Percentiles rank a stretch among this genome's conserved stretches.
These are phyloP conservation scores for Podila clonocystis DNA, from an alignment of 192 early-diverging fungal species.

Conservation along the genomic window DNA sequence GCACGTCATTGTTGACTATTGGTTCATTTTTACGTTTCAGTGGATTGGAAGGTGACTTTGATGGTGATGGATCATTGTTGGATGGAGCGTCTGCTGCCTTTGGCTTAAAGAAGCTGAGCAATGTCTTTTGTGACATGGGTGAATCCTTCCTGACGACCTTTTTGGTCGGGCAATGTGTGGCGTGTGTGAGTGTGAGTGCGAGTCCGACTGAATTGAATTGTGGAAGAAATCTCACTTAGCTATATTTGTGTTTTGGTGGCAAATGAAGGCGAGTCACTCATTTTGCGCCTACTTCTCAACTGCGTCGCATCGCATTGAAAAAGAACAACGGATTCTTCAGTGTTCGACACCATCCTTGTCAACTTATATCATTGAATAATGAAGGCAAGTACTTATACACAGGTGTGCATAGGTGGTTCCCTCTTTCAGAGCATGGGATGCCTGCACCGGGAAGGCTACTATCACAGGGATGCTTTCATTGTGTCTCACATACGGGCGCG, in stretches of 20 bases:
- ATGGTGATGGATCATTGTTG: neutral
- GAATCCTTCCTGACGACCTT: neutral
- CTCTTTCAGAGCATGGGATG: constrained; percentile 12
- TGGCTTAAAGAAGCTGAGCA: constrained; percentile 44
- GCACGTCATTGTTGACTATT: neutral
- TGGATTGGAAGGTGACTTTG: neutral
- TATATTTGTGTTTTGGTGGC: too few species aligned
- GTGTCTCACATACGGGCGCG: constrained; percentile 23
- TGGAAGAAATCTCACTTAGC: too few species aligned
- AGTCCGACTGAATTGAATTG: neutral
- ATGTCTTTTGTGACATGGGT: constrained; percentile 16
- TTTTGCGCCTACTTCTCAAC: too few species aligned
- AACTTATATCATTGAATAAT: too few species aligned
- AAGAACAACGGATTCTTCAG: too few species aligned
- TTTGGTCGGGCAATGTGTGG: neutral
- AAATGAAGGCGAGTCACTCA: too few species aligned
- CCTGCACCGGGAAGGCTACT: constrained; percentile 32
- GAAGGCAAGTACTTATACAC: too few species aligned
- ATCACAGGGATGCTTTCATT: constrained; percentile 24
- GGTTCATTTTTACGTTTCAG: neutral
- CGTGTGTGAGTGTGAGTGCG: neutral
- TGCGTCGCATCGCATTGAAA: too few species aligned
- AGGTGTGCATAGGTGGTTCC: too few species aligned
- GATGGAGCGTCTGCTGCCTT: constrained; percentile 2
- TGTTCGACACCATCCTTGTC: too few species aligned